These are phyloP conservation scores for Plenodomus biglobosus DNA, from an alignment of 2,329 filamentous ascomycete genomes.

Conservation along the genomic window DNA sequence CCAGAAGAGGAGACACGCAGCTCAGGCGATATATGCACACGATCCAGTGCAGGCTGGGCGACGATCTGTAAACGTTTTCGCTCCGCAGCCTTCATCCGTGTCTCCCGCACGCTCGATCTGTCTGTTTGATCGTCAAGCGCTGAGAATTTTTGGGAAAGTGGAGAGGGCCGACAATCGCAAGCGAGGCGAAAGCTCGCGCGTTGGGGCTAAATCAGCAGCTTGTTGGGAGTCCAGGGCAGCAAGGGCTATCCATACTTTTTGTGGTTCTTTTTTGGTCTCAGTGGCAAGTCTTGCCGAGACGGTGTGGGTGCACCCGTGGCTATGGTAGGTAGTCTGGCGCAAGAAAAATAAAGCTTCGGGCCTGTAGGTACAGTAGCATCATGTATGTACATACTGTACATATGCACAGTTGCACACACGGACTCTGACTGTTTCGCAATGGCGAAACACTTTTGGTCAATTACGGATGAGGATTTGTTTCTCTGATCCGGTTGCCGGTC, in stretches of 20 bases:
- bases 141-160: not conserved
- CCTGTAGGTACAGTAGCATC: no score
- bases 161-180: not conserved
- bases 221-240: not conserved
- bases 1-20: not conserved
- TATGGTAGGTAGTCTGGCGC: no score
- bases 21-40: not conserved
- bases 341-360: no score
- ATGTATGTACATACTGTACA: no score
- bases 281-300: not conserved
- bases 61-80: not conserved
- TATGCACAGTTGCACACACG: no score
- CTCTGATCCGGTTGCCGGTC: no score
- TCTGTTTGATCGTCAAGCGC: not conserved
- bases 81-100: not conserved
- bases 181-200: not conserved
- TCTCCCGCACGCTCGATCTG: not conserved
- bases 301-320: not conserved
- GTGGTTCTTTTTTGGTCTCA: not conserved
- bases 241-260: not conserved
- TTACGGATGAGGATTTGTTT: no score
- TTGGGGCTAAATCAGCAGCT: no score
- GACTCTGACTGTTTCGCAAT: no score
- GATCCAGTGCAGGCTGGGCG: not conserved
- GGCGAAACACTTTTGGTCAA: no score